Evolutionary conservation across 192 early-diverging fungal species (phyloP), one percentile per base, ranked within the genome.

Genomic region (Coemansia sp.): DNA sequence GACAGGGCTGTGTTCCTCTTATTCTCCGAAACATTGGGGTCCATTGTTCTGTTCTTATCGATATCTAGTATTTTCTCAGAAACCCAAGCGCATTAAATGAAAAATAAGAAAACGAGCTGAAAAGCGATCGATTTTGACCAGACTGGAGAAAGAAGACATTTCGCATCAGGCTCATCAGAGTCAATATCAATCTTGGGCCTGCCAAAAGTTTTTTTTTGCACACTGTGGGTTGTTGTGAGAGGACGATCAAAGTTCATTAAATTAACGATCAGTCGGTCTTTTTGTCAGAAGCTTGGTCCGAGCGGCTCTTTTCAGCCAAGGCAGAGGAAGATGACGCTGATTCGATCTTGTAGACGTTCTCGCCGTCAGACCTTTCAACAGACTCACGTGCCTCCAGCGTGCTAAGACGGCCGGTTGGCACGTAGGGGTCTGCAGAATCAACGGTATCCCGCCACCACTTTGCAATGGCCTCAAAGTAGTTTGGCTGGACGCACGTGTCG

Each of bases 401-500:
- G 28, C 47, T 56, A 45, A 81, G 33, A 13, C 78, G 65, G 28
- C 78, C 78, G 7, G 78, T 81, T 15, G 78, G 78, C 57, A 75
- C 73, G 55, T 81, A 81, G 7, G 72, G 72, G 23, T 67, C 72
- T 3, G 78, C 72, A 19, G 62, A 30, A 7, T 67, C 65, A 2
- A 81, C 65, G 27, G 47, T 34, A 19, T 42, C 63, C 30, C 62
- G 65, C 78, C 78, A 81, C 78, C 78, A 81, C 47, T 36, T 31
- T 3, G 48, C 66, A 23, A 97, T 89, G 4, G 78, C 60, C 42
- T 92, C 91, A 82, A 92, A 95, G 69, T 96, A 98, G 0, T 87
- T 90, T 6, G 68, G 81, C 85, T 98, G 89, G 27, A 92, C 55
- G 52, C 88, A 89, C 6, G 94, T 95, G 45, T 96, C 94, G 65